Conservation (phyloP, 805 yeast species). For the Jamesozyma rosinii region DNA sequence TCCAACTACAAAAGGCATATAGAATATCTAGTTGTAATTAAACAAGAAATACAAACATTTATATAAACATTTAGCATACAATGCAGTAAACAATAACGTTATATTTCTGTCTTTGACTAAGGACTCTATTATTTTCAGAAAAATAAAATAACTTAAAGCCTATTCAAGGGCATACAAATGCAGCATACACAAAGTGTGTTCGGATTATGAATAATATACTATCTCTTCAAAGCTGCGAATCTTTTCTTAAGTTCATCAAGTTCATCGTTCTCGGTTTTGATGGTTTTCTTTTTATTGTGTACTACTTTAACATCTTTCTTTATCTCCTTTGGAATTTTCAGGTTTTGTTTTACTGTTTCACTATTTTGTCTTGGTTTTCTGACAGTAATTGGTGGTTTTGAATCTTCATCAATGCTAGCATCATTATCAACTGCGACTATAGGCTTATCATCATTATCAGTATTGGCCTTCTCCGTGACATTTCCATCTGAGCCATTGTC, state of each 20-base stretch:
- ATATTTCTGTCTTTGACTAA: no score
- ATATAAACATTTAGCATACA: not conserved
- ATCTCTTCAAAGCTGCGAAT: conserved; percentile 65
- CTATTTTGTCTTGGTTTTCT: conserved; percentile 36
- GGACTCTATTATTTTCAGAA: no score
- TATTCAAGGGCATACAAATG: no score
- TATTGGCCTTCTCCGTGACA: conserved; percentile 6
- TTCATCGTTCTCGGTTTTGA: conserved; percentile 34
- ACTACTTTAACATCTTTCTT: conserved; percentile 30
- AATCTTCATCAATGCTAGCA: conserved; percentile 25
- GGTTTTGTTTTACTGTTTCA: conserved; percentile 33
- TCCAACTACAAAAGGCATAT: no score
- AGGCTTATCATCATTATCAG: conserved; percentile 23
- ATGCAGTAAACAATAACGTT: not conserved
- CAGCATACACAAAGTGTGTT: no score
- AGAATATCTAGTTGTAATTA: not conserved
- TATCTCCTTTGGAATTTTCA: conserved; percentile 36
- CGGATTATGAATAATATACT: no score
- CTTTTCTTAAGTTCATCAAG: conserved; percentile 59
- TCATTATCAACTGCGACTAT: conserved; percentile 32
- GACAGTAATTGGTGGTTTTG: conserved; percentile 35
- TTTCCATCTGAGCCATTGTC: not conserved
- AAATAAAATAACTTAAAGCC: no score
- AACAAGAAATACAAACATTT: not conserved
- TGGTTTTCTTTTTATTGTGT: conserved; percentile 18